These are phyloP conservation scores for Oryza meridionalis DNA, from an alignment of 176 grass and related monocot genomes.

Conservation along the genomic window DNA sequence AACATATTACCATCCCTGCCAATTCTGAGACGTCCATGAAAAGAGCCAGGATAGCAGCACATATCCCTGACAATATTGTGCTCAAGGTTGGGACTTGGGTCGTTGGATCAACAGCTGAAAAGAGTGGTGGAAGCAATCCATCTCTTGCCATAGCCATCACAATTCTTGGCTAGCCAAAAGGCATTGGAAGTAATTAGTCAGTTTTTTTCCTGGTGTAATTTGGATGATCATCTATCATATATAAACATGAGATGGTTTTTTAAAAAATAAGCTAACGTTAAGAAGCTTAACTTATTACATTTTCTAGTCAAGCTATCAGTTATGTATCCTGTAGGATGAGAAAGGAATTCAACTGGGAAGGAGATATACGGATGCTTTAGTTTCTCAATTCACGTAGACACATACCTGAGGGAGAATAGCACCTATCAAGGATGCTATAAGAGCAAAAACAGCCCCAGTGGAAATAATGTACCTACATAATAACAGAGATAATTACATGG, in stretches of 20 bases:
- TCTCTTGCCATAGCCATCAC: slow-evolving; percentile 98
- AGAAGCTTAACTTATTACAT: slow-evolving; percentile 23
- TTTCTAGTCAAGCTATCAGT: slow-evolving; percentile 1
- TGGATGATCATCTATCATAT: background rate
- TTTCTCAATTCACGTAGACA: slow-evolving; percentile 15
- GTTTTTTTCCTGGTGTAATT: slow-evolving; percentile 21
- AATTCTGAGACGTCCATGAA: slow-evolving; percentile 95
- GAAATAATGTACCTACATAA: slow-evolving; percentile 78
- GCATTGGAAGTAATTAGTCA: slow-evolving; percentile 21
- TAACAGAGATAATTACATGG: slow-evolving; percentile 28
- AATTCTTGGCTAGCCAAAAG: slow-evolving; percentile 80
- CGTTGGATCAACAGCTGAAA: slow-evolving; percentile 61
- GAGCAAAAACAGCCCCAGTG: slow-evolving; percentile 79
- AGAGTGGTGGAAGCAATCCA: slow-evolving; percentile 73
- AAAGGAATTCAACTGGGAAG: slow-evolving; percentile 1
- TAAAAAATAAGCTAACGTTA: background rate
- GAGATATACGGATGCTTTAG: background rate
- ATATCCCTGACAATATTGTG: slow-evolving; percentile 75
- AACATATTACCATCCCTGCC: slow-evolving; percentile 75
- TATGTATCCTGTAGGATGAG: background rate
- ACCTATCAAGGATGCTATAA: slow-evolving; percentile 74
- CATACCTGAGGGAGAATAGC: slow-evolving; percentile 90
- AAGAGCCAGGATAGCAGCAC: slow-evolving; percentile 66
- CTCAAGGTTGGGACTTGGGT: slow-evolving; percentile 82
- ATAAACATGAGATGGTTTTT: slow-evolving; percentile 16